Base-by-base conservation (phyloP, 2,329 filamentous ascomycete species). In the Neofusicoccum sp. region DNA sequence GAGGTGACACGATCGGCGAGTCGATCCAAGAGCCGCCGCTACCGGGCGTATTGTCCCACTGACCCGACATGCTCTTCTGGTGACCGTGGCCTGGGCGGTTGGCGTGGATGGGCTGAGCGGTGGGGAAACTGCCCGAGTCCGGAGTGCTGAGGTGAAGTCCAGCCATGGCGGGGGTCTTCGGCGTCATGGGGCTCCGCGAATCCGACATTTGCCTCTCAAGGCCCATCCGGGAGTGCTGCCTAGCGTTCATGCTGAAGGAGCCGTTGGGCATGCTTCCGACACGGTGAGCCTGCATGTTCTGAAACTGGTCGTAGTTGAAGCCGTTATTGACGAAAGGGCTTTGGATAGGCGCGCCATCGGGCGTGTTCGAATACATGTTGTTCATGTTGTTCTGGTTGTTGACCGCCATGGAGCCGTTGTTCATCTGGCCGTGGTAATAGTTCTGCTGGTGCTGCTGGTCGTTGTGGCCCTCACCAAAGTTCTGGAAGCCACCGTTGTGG, bases 311-410 rank as follows among this genome's bases (percentile, higher is more conserved):
- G 64, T 92, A 96, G 77, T 88, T 89, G 80, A 93, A 95, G 72
- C 85, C 88, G 69, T 80, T 81, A 60, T 90, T 86, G 45, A 91
- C 85, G 71, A 93, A 97, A 0, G 94, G 94, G 71, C 93, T 97
- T 72, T 96, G 91, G 65, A 97, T 94, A 5, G 94, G 93, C 60
- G 92, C 90, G 59, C 92, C 92, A 65, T 98, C 94, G 3, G 94
- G 93, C 1, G 93, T 97, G 74, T 91, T 92, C 22, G 94, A 97
- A 77, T 90, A 98, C 66, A 92, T 87, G 71, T 77, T 76, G 67
- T 90, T 89, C 72, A 92, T 87, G 64, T 90, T 88, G 52, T 50
- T 58, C 56, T 54, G 47, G 70, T 89, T 85, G 64, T 43, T 52
- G 36, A 87, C 84, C 41, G 89, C 76, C 37, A 83, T 78, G 29